Evolutionary conservation across 768 basidiomycete genomes (phyloP), one percentile per base, ranked within the genome.

Genomic region (Suillus plorans): DNA sequence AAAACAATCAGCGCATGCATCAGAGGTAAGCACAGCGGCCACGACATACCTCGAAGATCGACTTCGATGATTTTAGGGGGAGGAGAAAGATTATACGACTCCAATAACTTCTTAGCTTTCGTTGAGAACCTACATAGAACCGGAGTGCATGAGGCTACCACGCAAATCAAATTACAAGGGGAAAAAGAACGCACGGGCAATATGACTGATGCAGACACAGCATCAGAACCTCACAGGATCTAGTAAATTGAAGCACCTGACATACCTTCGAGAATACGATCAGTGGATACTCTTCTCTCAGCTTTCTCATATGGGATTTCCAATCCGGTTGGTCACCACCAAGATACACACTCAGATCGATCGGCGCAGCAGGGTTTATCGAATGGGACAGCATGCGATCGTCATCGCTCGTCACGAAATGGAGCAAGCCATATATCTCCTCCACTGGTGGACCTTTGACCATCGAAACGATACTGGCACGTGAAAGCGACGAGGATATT

Each of bases 191-290:
- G 68, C 72, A 92, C 90, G 85, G 86, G 84, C 92, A 94, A 71
- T 87, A 90, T 28, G 89, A 85, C 89, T 90, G 60, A 20, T 9
- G n/a, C n/a, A 62, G 2, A 60, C n/a, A 64, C 44, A 20, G 60
- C 37, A 39, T 59, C 9, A 34, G n/a, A 67, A 66, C 20, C n/a
- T 13, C 14, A 13, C 14, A 20, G 25, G 28, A 45, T 53, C 39
- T 59, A 25, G 58, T 56, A 39, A n/a, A 67, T 18, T 7, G 36
- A 50, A 6, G 52, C 28, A n/a, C 25, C 5, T 12, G 45, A 74
- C 81, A 39, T 62, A 89, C 90, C 82, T 94, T 94, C 81, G 91
- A 93, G 70, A 94, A 93, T 14, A 94, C 86, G 53, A 94, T 80
- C 8, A 94, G 75, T 2, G 92, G 92, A 69, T 84, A 80, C 39